A percentile compares a stretch with the other conserved stretches of the same genome.
These are phyloP conservation scores for Linnemannia hyalina DNA, from an alignment of 192 early-diverging fungal species.

Conservation along the genomic window DNA sequence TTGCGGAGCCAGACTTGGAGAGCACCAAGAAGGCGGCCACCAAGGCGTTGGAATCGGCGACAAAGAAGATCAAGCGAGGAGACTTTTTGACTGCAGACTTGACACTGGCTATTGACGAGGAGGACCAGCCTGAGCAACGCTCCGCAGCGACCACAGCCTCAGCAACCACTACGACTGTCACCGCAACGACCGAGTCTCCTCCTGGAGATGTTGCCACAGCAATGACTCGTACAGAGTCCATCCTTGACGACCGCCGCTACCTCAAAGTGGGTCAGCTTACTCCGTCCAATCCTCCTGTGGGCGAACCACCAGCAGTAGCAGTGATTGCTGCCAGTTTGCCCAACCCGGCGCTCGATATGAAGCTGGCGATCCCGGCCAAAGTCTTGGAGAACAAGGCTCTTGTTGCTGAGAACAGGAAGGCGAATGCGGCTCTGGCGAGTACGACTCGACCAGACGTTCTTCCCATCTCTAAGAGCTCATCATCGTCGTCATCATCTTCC, in stretches of 20 bases:
- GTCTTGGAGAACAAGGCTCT: conserved; percentile 44
- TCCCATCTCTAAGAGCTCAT: conserved; percentile 6
- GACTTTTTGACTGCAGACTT: conserved; percentile 23
- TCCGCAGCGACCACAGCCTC: too few relatives aligned
- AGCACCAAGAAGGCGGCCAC: conserved; percentile 21
- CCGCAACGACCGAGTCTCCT: background rate
- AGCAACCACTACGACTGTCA: background rate
- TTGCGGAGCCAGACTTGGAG: conserved; percentile 29
- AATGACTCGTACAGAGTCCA: conserved; percentile 48
- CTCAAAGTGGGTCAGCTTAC: conserved; percentile 40
- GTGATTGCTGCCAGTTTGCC: conserved; percentile 46
- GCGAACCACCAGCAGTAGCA: conserved; percentile 39
- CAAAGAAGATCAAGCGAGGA: conserved; percentile 22
- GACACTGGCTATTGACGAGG: conserved; percentile 9
- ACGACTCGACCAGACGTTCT: background rate
- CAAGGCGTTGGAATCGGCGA: conserved; percentile 20
- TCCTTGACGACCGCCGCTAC: conserved; percentile 45
- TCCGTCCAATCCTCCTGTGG: conserved; percentile 39
- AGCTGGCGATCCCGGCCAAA: conserved; percentile 33
- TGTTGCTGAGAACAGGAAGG: conserved; percentile 32
- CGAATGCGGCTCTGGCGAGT: conserved; percentile 6
- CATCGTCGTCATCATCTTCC: conserved; percentile 23
- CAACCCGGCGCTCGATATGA: conserved; percentile 45
- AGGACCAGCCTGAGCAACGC: background rate
- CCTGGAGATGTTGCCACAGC: conserved; percentile 13